These are phyloP conservation scores for Exobasidium rhododendri DNA, from an alignment of 1,284 basidiomycete species.

Conservation along the genomic window DNA sequence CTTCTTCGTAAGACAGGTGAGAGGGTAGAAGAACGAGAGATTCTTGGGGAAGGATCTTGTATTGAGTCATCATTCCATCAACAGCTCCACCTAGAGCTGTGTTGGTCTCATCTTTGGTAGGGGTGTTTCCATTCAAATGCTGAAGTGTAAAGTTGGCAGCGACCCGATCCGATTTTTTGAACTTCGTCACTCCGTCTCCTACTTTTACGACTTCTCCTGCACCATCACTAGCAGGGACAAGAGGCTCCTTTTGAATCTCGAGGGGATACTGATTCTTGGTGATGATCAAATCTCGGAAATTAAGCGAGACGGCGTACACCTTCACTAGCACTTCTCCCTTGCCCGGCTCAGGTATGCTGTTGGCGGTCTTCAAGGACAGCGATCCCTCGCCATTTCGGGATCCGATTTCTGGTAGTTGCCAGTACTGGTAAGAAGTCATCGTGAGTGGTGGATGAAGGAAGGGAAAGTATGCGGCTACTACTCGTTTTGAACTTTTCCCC, in stretches of 20 bases:
- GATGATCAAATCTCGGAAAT: constrained; percentile 52
- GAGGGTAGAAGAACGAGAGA: constrained; percentile 57
- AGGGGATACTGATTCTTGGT: constrained; percentile 27
- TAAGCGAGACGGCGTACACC: constrained; percentile 56
- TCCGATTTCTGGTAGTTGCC: constrained; percentile 14
- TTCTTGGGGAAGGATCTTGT: constrained; percentile 50
- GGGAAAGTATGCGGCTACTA: not conserved
- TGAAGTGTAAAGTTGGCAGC: constrained; percentile 50
- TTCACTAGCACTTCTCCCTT: constrained; percentile 41
- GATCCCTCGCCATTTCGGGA: constrained; percentile 24
- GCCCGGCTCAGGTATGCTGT: constrained; percentile 31
- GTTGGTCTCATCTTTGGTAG: constrained; percentile 40
- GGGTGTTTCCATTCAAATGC: constrained; percentile 54
- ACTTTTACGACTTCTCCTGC: constrained; percentile 64
- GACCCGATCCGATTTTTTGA: constrained; percentile 63
- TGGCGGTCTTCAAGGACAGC: constrained; percentile 26
- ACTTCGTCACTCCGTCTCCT: constrained; percentile 61
- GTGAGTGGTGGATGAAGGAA: not conserved
- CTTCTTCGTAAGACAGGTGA: constrained; percentile 62
- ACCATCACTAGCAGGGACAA: constrained; percentile 64
- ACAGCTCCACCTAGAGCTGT: constrained; percentile 60
- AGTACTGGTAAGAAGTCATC: constrained; percentile 8
- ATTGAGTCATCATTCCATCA: constrained; percentile 64
- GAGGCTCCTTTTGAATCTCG: constrained; percentile 27
- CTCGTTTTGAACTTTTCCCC: no score